Base-by-base conservation (phyloP, 163 green algal genomes). In the Volvox carteri region DNA sequence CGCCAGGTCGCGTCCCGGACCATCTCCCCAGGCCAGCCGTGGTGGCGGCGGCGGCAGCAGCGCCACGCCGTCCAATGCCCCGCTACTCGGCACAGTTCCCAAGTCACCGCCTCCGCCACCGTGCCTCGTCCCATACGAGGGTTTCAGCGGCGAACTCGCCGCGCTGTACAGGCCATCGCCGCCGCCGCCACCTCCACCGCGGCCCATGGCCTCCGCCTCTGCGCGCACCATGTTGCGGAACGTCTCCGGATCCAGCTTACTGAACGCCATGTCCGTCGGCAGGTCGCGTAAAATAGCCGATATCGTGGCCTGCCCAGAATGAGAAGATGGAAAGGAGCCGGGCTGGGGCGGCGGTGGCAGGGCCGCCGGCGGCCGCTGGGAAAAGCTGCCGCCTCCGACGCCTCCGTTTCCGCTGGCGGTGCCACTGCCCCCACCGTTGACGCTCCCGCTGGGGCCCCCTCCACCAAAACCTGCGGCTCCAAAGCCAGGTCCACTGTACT, bases 181-280 rank as follows among this genome's bases (percentile, higher is more conserved):
- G 78, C 50, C 78, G 41, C 0, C 23, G 23, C 30, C 42, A 19
- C 37, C 46, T 33, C 35, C 39, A 4, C 4, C 68, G 12, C 84
- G 70, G 0, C 70, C 72, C 72, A 84, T 25, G 21, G 84, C 84
- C 50, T 89, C 84, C 25, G 84, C 84, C 72, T 89, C 72, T 7
- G 84, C 84, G 6, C 72, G 84, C 4, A 89, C 84, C 84, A 89
- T 84, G 54, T 41, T 84, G n/a, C 84, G 84, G 41, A 89, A 89
- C 8, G 84, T 89, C 19, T 84, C 84, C 2, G 52, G 54, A 19
- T 89, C 84, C 19, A 89, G 30, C n/a, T 58, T 58, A 54, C 84
- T 89, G 72, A 62, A 89, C 0, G 54, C 19, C 1, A 89, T n/a
- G 14, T 84, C 68, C 0, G 65, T 23, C 3, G 65, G 81, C 46